Evolutionary conservation across 1,284 basidiomycete species (phyloP), one percentile per base, ranked within the genome.

Genomic region (Microbotryum intermedium): DNA sequence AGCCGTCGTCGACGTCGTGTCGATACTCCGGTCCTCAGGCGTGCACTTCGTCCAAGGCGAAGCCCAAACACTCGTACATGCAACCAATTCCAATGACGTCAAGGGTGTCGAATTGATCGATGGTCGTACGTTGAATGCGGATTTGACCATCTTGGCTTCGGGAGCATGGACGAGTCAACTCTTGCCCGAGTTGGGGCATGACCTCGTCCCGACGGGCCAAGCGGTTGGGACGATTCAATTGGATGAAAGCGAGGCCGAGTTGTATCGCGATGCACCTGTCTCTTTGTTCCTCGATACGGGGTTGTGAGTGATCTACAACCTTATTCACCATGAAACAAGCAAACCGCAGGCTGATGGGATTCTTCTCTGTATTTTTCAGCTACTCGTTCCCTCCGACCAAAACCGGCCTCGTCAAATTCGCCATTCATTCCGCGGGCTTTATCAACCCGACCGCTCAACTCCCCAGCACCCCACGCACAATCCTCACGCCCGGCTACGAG

Each of bases 381-480:
- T 65, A 65, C 55, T 59, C 51, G 42, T 65, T 65, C 55, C 63
- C 63, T 11, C 50, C 57, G 13, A 53, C 48, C 28, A 21, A 58
- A 10, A 44, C 51, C 28, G 50, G 50, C 26, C 20, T 53, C 48
- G 16, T 58, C 44, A 58, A 58, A 28, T 53, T 58, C 25, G 65
- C 65, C 1, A 67, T 67, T 16, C 65, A 67, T 57, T 58, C 58
- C 28, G 55, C 57, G 42, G 65, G 65, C 34, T 67, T 60, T 59
- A 51, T 67, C 26, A 47, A 61, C 5, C 62, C 65, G 2, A 30
- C 52, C 6, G 28, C 30, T 1, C 28, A 28, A 13, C 52, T 65
- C 42, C 65, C 65, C 21, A 65, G 62, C 7, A 53, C 58, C 6
- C 65, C 65, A 0, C 58, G 65, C 2, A 65, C 65, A 3, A 43